These are phyloP conservation scores for Otatea glauca DNA, from an alignment of 176 grass and related monocot genomes.

Conservation along the genomic window DNA sequence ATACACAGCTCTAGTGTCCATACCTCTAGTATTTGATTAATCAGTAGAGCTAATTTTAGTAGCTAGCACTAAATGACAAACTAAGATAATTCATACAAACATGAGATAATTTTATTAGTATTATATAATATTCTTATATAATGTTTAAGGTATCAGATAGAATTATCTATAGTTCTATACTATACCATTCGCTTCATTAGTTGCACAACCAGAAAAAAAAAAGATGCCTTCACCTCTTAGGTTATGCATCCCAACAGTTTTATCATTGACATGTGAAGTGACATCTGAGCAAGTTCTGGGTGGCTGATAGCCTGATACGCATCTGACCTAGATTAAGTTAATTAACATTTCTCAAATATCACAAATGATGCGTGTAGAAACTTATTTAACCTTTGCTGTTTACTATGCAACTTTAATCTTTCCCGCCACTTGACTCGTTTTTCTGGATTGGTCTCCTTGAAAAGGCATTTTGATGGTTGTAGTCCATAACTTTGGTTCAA, in stretches of 20 bases:
- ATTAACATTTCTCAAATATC: conserved; percentile 25
- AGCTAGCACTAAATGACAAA: neutral
- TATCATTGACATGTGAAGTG: conserved; percentile 8
- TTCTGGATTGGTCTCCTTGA: neutral
- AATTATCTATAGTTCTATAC: conserved; percentile 2
- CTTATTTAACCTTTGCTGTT: neutral
- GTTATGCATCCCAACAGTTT: neutral
- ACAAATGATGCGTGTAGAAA: neutral
- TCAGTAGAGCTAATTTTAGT: conserved; percentile 8
- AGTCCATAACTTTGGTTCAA: neutral
- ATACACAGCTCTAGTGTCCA: conserved; percentile 8
- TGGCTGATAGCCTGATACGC: neutral
- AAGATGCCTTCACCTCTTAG: neutral
- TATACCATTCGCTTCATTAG: neutral
- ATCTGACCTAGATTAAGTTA: conserved; percentile 7
- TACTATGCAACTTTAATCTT: neutral
- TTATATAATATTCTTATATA: neutral
- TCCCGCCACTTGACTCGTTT: neutral
- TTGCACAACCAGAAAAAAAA: neutral
- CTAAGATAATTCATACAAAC: neutral
- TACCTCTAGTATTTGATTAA: neutral
- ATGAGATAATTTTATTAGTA: conserved; percentile 12
- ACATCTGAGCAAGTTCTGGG: neutral
- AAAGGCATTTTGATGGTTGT: neutral
- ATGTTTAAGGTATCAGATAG: neutral